These are phyloP conservation scores for Phytophthora ramorum DNA, from an alignment of 352 stramenopile genomes.

Conservation along the genomic window DNA sequence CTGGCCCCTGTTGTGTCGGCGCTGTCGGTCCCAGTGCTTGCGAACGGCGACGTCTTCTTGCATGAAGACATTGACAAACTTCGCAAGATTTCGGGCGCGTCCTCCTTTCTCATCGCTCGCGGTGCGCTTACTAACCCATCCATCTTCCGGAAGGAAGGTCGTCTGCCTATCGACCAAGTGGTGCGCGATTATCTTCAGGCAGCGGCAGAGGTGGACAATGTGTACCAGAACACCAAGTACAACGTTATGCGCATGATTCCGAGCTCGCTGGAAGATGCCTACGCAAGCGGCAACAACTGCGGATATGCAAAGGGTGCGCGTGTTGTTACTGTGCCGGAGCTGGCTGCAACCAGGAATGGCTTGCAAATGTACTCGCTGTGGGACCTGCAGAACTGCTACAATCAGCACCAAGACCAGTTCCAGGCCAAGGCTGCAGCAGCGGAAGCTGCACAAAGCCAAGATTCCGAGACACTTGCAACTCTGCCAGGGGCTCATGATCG, in stretches of 20 bases:
- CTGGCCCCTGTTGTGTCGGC: constrained; percentile 72
- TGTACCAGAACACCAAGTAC: constrained; percentile 94
- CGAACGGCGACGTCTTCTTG: constrained; percentile 90
- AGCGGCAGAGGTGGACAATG: constrained; percentile 84
- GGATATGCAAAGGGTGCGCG: constrained; percentile 23
- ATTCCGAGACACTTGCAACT: constrained; percentile 28
- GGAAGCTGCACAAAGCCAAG: constrained; percentile 18
- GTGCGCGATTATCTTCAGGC: constrained; percentile 77
- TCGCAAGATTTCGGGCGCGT: constrained; percentile 61
- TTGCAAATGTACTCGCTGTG: constrained; percentile 82
- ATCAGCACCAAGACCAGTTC: constrained; percentile 65
- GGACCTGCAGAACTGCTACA: constrained; percentile 62
- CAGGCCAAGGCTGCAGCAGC: constrained; percentile 44
- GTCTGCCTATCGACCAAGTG: constrained; percentile 68
- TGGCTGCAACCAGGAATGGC: constrained; percentile 69
- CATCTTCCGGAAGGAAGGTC: constrained; percentile 74
- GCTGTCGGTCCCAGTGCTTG: constrained; percentile 82
- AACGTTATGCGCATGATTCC: constrained; percentile 86
- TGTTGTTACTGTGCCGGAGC: constrained; percentile 60
- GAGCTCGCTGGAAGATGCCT: constrained; percentile 60
- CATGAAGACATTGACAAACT: constrained; percentile 77
- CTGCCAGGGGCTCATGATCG: constrained; percentile 52
- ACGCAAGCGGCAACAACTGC: constrained; percentile 34
- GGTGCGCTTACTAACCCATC: constrained; percentile 86
- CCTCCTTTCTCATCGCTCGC: constrained; percentile 85